Evolutionary conservation across 805 yeast genomes (phyloP).

Genomic region (Starmerella scarabaei): DNA sequence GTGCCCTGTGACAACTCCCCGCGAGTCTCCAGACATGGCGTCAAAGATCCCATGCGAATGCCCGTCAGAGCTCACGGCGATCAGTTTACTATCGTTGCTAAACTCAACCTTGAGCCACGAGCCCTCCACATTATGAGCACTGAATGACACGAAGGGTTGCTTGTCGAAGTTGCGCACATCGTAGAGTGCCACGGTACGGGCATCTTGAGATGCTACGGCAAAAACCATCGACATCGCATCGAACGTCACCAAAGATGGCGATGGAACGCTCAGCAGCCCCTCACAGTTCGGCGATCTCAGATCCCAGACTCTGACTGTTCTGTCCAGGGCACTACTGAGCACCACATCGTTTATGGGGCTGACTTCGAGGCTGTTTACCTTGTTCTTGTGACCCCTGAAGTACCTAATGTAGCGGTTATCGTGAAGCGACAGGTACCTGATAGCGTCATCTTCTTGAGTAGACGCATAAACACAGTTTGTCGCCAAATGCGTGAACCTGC

Average conservation of each 20-base stretch:
- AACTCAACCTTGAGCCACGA: conserved; percentile 60
- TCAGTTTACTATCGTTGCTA: conserved; percentile 57
- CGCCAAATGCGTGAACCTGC: conserved; percentile 65
- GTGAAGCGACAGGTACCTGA: conserved; percentile 62
- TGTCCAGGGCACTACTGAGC: conserved; percentile 58
- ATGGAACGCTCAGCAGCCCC: conserved; percentile 45
- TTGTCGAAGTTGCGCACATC: conserved; percentile 46
- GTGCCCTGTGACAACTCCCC: conserved; percentile 38
- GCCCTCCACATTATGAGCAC: conserved; percentile 27
- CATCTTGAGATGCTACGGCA: conserved; percentile 45
- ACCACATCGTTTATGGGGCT: conserved; percentile 56
- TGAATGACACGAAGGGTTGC: conserved; percentile 40
- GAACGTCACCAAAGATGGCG: conserved; percentile 48
- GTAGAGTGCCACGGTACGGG: conserved; percentile 42
- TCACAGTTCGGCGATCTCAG: conserved; percentile 50
- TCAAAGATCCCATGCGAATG: conserved; percentile 52
- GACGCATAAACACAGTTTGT: conserved; percentile 70
- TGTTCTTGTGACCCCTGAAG: conserved; percentile 73
- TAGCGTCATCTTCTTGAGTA: conserved; percentile 46
- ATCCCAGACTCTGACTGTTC: conserved; percentile 83
- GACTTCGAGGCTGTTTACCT: conserved; percentile 60
- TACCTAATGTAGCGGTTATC: conserved; percentile 73
- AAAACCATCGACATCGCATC: conserved; percentile 80
- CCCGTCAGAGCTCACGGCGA: conserved; percentile 45
- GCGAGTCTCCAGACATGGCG: conserved; percentile 48